Evolutionary conservation across 371 early-diverging fungal genomes (phyloP).

Genomic region (Funneliformis caledonium): DNA sequence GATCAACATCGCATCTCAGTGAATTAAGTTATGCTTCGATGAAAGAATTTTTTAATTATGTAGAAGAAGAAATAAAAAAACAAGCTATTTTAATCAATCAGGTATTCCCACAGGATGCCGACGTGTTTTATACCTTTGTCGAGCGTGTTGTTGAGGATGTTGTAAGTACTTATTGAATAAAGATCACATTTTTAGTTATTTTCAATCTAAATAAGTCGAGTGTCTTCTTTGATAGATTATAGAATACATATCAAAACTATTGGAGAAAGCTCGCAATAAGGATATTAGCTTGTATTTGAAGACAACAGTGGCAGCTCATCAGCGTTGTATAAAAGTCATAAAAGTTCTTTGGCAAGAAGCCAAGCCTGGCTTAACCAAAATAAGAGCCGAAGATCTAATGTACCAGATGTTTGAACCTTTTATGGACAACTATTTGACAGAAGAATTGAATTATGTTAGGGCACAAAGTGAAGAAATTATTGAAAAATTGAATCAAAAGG

Average conservation of each 20-base stretch:
- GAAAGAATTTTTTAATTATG: slow-evolving; percentile 50
- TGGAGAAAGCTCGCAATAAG: slow-evolving; percentile 47
- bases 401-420: slow-evolving; percentile 73
- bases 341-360: slow-evolving; percentile 27
- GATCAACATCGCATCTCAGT: slow-evolving; percentile 41
- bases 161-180: slow-evolving; percentile 47
- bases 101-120: slow-evolving; percentile 70
- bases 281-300: slow-evolving; percentile 35
- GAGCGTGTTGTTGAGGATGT: slow-evolving; percentile 74
- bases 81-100: slow-evolving; percentile 68
- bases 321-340: slow-evolving; percentile 11
- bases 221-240: slow-evolving; percentile 46
- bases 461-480: slow-evolving; percentile 48
- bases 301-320: not conserved
- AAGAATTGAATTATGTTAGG: slow-evolving; percentile 52
- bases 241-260: slow-evolving; percentile 52
- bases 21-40: slow-evolving; percentile 45
- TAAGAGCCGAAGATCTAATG: slow-evolving; percentile 53
- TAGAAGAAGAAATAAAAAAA: slow-evolving; percentile 59
- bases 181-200: not conserved
- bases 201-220: not conserved
- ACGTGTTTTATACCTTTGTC: slow-evolving; percentile 61
- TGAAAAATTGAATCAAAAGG: slow-evolving; percentile 52
- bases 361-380: slow-evolving; percentile 30
- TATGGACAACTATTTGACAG: slow-evolving; percentile 71